These are phyloP conservation scores for Kernera saxatilis DNA, from an alignment of 345 rosid species.

Conservation along the genomic window DNA sequence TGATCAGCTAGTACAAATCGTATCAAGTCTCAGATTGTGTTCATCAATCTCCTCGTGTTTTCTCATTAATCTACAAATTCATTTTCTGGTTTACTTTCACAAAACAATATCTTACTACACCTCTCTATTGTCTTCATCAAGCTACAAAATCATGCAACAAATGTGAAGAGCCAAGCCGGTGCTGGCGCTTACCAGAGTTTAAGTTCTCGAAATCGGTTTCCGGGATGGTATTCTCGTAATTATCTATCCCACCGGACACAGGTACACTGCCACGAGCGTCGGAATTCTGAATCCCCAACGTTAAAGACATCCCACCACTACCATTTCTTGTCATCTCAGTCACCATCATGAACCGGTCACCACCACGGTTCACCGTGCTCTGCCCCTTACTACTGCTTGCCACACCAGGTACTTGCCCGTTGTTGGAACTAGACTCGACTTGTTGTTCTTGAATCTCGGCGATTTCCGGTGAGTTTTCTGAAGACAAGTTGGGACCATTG, in stretches of 20 bases:
- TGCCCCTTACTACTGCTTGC: slow-evolving; percentile 36
- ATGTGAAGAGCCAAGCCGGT: slow-evolving; percentile 57
- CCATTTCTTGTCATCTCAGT: slow-evolving; percentile 54
- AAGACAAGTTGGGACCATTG: slow-evolving; percentile 67
- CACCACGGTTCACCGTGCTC: slow-evolving; percentile 33
- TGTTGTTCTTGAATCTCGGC: slow-evolving; percentile 42
- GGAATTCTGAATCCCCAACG: slow-evolving; percentile 73
- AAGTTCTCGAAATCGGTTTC: slow-evolving; percentile 47
- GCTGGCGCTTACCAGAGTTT: slow-evolving; percentile 53
- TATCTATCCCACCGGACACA: slow-evolving; percentile 39
- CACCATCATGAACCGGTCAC: slow-evolving; percentile 52
- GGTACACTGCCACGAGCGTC: slow-evolving; percentile 48
- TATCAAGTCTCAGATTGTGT: neutral
- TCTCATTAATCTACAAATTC: slow-evolving; percentile 1
- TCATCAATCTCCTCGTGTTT: neutral
- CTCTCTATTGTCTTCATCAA: slow-evolving; percentile 31
- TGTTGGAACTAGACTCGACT: slow-evolving; percentile 29
- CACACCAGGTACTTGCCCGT: slow-evolving; percentile 30
- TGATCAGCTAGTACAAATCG: no score
- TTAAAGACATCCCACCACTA: slow-evolving; percentile 65
- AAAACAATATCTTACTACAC: slow-evolving; percentile 25
- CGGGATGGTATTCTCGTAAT: slow-evolving; percentile 40
- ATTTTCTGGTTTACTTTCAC: slow-evolving; percentile 1
- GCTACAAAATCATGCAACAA: slow-evolving; percentile 83
- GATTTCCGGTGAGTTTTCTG: slow-evolving; percentile 48